These are phyloP conservation scores for Leccinum variicolor DNA, from an alignment of 768 basidiomycete species.

Conservation along the genomic window DNA sequence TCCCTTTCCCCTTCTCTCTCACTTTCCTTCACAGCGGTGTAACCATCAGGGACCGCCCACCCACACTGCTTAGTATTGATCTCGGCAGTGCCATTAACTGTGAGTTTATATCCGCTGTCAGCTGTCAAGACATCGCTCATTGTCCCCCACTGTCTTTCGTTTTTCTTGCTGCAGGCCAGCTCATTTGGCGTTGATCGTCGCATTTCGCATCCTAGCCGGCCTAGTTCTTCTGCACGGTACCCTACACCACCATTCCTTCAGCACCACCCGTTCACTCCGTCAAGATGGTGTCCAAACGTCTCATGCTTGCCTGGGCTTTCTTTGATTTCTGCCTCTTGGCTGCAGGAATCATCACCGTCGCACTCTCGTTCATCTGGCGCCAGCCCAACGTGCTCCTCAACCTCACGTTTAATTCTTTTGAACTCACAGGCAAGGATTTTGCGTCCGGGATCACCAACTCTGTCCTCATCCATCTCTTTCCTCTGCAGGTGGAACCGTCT, in stretches of 20 bases:
- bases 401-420: constrained; percentile 55
- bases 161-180: constrained; percentile 40
- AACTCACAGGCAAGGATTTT: constrained; percentile 54
- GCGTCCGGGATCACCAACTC: not conserved
- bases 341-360: constrained; percentile 64
- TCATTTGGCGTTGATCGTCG: constrained; percentile 69
- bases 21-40: not conserved
- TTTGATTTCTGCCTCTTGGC: constrained; percentile 67
- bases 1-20: not conserved
- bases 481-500: constrained; percentile 57
- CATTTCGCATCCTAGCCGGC: constrained; percentile 39
- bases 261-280: not conserved
- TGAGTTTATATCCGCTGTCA: constrained; percentile 14
- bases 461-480: not conserved
- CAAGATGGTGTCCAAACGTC: constrained; percentile 66
- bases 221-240: constrained; percentile 27
- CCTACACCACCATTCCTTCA: constrained; percentile 6
- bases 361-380: constrained; percentile 71
- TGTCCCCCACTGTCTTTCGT: not conserved
- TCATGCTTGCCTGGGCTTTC: constrained; percentile 71
- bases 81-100: not conserved
- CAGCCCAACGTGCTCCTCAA: constrained; percentile 68
- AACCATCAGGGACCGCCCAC: constrained; percentile 6
- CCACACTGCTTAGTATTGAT: not conserved
- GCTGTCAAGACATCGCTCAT: not conserved